A percentile compares a stretch with the other conserved stretches of the same genome.
Evolutionary conservation across 2,329 filamentous ascomycete genomes (phyloP).

Genomic region (Cordyceps pruinosa): DNA sequence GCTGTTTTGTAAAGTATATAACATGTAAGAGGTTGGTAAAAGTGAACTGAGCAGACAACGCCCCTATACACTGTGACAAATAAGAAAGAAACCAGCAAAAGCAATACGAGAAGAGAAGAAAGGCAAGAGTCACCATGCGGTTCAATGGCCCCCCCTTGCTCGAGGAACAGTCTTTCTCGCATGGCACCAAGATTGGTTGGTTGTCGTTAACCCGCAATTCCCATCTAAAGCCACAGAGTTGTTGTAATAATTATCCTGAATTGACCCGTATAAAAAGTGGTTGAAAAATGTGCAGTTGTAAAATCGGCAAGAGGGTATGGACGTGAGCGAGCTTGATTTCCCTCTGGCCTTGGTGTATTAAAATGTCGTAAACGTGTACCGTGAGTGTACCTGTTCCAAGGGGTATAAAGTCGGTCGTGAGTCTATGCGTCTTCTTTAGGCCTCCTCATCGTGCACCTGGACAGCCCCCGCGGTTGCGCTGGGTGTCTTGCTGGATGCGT

Average conservation of each 20-base stretch:
- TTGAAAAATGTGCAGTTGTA: conserved; percentile 13
- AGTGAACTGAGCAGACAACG: conserved; percentile 9
- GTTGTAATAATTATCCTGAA: conserved; percentile 10
- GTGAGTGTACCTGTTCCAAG: conserved; percentile 6
- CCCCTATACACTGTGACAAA: conserved; percentile 7
- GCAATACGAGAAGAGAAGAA: not conserved
- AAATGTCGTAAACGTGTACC: conserved; percentile 18
- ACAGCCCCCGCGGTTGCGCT: conserved; percentile 14
- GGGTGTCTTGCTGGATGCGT: conserved; percentile 21
- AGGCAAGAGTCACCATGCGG: not conserved
- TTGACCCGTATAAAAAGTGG: conserved; percentile 8
- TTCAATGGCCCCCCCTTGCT: not conserved
- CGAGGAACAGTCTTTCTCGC: not conserved
- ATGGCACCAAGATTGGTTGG: conserved; percentile 7
- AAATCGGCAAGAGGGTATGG: conserved; percentile 11
- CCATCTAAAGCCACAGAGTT: conserved; percentile 8
- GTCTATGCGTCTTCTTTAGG: conserved; percentile 17
- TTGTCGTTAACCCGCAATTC: conserved; percentile 8
- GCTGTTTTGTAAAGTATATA: conserved; percentile 6
- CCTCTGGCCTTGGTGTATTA: conserved; percentile 14
- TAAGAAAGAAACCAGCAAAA: conserved; percentile 4
- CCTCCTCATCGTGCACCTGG: conserved; percentile 26
- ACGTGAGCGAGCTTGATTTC: conserved; percentile 8
- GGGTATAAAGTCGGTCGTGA: conserved; percentile 12
- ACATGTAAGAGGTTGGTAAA: conserved; percentile 5